A percentile compares a stretch with the other conserved stretches of the same genome.
Evolutionary conservation across 805 yeast genomes (phyloP).

Genomic region (Candida corydali): DNA sequence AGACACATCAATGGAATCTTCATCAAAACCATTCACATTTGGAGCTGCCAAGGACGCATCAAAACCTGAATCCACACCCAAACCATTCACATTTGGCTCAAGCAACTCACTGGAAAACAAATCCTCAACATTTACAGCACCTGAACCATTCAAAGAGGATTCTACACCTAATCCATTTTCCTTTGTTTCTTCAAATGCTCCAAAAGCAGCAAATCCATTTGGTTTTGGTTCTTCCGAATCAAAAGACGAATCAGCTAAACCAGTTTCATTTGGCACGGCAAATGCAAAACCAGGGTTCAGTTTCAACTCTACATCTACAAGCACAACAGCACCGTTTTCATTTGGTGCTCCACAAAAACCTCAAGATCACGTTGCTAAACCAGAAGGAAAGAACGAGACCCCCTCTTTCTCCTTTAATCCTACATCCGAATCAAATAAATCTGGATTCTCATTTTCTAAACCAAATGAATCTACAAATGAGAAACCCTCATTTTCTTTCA

Average conservation of each 20-base stretch:
- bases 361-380: no score
- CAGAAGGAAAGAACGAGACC: no score
- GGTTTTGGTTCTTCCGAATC: neutral
- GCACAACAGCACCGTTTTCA: no score
- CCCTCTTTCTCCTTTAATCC: no score
- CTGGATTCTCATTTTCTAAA: conserved; percentile 17
- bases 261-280: conserved; percentile 17
- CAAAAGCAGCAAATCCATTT: conserved; percentile 1
- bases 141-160: conserved; percentile 8
- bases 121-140: conserved; percentile 3
- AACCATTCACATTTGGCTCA: conserved; percentile 2
- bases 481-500: conserved; percentile 21
- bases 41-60: conserved; percentile 1
- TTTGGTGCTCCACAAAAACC: no score
- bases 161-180: neutral
- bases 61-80: neutral
- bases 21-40: conserved; percentile 4
- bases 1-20: neutral
- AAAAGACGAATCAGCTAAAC: conserved; percentile 1
- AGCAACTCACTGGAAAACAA: conserved; percentile 1
- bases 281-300: conserved; percentile 21
- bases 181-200: neutral
- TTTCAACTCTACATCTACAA: conserved; percentile 14
- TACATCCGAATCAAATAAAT: no score
- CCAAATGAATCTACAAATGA: conserved; percentile 5